Percentiles rank a stretch among this genome's conserved stretches.
Evolutionary conservation across 495 filamentous ascomycete species (phyloP).

Genomic region (Penicillium pancosmium): DNA sequence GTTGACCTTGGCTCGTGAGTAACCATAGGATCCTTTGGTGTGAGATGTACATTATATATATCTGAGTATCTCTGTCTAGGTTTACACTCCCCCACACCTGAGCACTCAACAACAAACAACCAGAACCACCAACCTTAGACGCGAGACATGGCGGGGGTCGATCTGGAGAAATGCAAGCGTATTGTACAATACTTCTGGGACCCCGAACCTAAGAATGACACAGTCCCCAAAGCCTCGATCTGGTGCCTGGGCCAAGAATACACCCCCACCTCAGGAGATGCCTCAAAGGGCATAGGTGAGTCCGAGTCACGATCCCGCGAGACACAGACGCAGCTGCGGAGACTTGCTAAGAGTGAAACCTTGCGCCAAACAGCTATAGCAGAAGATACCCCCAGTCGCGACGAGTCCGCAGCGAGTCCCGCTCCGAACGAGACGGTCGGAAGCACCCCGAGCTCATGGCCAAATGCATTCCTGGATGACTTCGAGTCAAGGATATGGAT

Average conservation of each 20-base stretch:
- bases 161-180: constrained; percentile 71
- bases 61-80: too few species aligned
- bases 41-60: too few species aligned
- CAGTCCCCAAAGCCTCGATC: constrained; percentile 65
- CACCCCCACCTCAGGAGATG: constrained; percentile 23
- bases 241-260: constrained; percentile 91
- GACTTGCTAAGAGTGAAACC: too few species aligned
- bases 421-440: constrained; percentile 19
- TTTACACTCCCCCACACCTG: background rate
- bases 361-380: too few species aligned
- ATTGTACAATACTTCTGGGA: constrained; percentile 96
- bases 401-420: too few species aligned
- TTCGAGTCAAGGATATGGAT: constrained; percentile 96
- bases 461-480: constrained; percentile 81
- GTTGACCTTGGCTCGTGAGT: too few species aligned
- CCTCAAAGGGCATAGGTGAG: constrained; percentile 18
- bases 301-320: background rate
- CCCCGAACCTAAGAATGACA: constrained; percentile 84
- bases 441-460: constrained; percentile 65
- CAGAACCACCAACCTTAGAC: background rate
- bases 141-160: constrained; percentile 57
- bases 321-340: too few species aligned
- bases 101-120: background rate
- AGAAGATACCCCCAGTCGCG: too few species aligned
- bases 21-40: too few species aligned